Base-by-base conservation (phyloP, 768 basidiomycete genomes). In the Boletus sp. region DNA sequence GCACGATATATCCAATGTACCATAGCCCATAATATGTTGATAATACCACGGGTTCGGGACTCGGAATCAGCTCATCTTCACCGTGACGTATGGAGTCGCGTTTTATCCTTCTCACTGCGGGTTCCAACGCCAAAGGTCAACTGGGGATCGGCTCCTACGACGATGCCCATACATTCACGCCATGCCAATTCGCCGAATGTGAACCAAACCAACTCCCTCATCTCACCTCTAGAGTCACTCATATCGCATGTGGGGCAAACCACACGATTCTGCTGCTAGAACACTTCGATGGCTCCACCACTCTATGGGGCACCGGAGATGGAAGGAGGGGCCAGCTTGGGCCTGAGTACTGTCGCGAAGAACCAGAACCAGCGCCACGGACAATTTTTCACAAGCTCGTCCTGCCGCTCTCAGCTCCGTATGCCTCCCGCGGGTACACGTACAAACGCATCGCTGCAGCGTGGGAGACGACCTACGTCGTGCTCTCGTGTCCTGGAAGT, bases 391-490 rank as follows among this genome's bases (percentile, higher is more conserved):
- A 70, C 53, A 78, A 72, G 14, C 71, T 89, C 47, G 61, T 73
- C 30, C 65, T 85, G 1, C 64, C 70, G 13, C 61, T 79, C 1
- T 63, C 73, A 8, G 60, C 63, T 9, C 29, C 44, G 46, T 53
- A 71, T 29, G 73, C 72, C 11, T 38, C 50, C 9, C 60, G 65
- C 0, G 75, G 71, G 5, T 84, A 84, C 68, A 60, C 69, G 17
- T 71, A 76, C 40, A 78, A 75, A 30, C 61, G 74, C 25, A 73
- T 93, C 15, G 82, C 83, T 14, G 82, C 86, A 0, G 77, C 84
- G 41, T 97, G 94, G 93, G 88, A 96, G 70, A 91, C 92, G 7
- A 84, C 84, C 48, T 92, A 87, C 62, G 70, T 91, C 42, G 85
- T 84, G 3, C 71, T 92, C 14, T 77, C 80, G 11, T 64, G 61